phyloP scores from a whole-genome alignment of 495 filamentous ascomycete species.

The Tuber aestivum region DNA sequence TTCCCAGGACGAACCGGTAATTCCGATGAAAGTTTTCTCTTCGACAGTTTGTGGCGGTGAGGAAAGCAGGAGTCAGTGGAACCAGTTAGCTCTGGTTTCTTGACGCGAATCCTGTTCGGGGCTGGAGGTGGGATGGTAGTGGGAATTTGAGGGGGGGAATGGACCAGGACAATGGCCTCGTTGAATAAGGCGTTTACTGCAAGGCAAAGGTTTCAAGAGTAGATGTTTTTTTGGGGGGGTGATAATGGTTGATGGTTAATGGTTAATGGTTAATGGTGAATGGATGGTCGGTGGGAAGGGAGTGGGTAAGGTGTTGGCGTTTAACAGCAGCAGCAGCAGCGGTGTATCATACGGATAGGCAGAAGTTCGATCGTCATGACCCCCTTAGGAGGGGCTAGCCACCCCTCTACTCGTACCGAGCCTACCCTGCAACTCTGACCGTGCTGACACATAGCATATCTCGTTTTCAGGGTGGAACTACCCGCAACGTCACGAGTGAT shows the following conservation, averaged over 20 bases:
- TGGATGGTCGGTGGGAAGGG: background rate
- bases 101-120: background rate
- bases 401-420: background rate
- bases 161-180: slow-evolving; percentile 8
- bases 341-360: background rate
- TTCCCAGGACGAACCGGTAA: slow-evolving; percentile 41
- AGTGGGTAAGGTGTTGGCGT: background rate
- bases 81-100: slow-evolving; percentile 5
- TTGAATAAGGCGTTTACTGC: slow-evolving; percentile 11
- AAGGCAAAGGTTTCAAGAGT: slow-evolving; percentile 6
- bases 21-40: slow-evolving; percentile 43
- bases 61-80: slow-evolving; percentile 11
- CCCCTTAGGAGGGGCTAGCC: slow-evolving; percentile 20
- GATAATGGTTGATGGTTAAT: slow-evolving; percentile 16
- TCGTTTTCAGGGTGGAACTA: background rate
- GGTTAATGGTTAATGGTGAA: slow-evolving; percentile 16
- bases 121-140: slow-evolving; percentile 7
- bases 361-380: slow-evolving; percentile 24
- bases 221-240: slow-evolving; percentile 8
- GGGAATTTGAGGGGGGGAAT: slow-evolving; percentile 6
- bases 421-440: background rate
- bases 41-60: slow-evolving; percentile 38
- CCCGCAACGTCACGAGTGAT: background rate
- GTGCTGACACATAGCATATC: background rate
- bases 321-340: background rate